Base-by-base conservation (phyloP, 192 early-diverging fungal genomes). In the Podila minutissima region DNA sequence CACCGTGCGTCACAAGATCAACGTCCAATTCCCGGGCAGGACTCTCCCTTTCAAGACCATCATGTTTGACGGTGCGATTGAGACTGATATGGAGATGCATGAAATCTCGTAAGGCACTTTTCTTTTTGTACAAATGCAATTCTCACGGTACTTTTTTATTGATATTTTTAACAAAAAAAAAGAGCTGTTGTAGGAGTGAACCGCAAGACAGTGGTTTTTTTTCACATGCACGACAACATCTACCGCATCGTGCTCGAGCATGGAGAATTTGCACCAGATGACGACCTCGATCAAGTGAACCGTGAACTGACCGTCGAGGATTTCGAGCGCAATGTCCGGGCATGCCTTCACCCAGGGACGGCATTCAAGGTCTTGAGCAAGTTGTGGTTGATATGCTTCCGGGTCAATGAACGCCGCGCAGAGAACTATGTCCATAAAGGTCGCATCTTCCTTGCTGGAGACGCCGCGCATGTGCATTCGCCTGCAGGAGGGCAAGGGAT, bases 361-460 rank as follows among this genome's bases (percentile, higher is more conserved):
- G 69, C 69, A 12, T 61, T 81, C 71, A 72, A 73, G 32, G 66
- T 65, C 59, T 7, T 67, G 10, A 67, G 69, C 19, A 26, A 26
- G 17, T 28, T 37, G 20, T 81, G 77, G 77, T 35, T 81, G 41
- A 81, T 66, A 15, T 73, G 73, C 24, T 81, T 73, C 28, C 71
- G 77, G 6, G 66, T 81, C 26, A 81, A 81, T 64, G 77, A 81
- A 24, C 61, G 77, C 15, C 71, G 65, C 3, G 77, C 71, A 4
- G 77, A 81, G 62, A 38, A 69, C n/a, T 81, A 69, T 38, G 20
- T 53, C 2, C 60, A 73, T 63, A 81, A 81, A 29, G 48, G 67
- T 19, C 55, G 85, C n/a, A 63, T 88, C 9, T 84, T 85, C 55
- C 59, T 85, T 49, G 86, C 74, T 28, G 86, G 86, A 1, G 86